Evolutionary conservation across 179 eudicot species (phyloP), one percentile per base, ranked within the genome.

Genomic region (Beta corolliflora): DNA sequence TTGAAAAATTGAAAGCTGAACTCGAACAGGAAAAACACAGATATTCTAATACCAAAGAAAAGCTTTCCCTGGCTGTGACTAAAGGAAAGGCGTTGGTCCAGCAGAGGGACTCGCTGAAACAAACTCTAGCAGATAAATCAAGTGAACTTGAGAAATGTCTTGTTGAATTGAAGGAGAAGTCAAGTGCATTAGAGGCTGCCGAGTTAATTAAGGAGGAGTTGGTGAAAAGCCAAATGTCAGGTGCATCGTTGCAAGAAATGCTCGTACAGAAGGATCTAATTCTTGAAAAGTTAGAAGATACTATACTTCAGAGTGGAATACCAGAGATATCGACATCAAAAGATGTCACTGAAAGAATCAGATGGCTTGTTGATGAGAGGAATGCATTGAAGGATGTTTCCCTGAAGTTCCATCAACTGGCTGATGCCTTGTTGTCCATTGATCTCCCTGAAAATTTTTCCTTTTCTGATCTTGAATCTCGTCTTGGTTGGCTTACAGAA

Each of bases 1-100:
- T 89, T 53, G 89, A 88, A 80, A 92, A 87, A 76, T 78, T 89
- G 36, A 88, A 84, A 86, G 89, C 88, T 60, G 98, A 97, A 89
- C 89, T 93, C 75, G 98, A 97, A 77, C 98, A 97, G 77, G 99
- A 94, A 88, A 94, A 83, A 88, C 85, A 82, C 53, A 90, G 88
- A 75, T 93, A 81, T 82, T 79, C 89, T 72, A 94, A 91, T 85
- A 92, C 97, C 50, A 97, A 94, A 83, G 98, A 97, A 91, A 97
- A 97, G 87, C 97, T 97, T 83, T 90, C 97, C 82, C 50, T 97
- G 87, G 99, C 99, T 76, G 99, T 97, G 85, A 92, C 99, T 79
- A 97, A 93, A 84, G 99, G 99, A 36, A 97, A 97, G 90, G 94
- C 91, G 61, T 86, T 97, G 84, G 99, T 97, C 81, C 99, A 97